phyloP scores from a whole-genome alignment of 139 green algal species.

The Pleodorina starrii region DNA sequence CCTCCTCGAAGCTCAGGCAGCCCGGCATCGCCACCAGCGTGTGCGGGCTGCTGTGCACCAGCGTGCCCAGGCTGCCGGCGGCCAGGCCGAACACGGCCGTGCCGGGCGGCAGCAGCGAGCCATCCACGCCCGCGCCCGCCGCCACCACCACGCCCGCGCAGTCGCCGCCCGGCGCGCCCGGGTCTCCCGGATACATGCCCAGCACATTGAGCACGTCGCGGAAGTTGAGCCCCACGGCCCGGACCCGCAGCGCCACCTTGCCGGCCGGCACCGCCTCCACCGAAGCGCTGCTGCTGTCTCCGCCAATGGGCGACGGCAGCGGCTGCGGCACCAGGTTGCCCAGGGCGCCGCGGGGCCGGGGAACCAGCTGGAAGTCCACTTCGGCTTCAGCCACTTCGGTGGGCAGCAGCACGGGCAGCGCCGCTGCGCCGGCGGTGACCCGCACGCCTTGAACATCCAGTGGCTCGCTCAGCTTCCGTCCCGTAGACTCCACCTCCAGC shows the following conservation, averaged over 20 bases:
- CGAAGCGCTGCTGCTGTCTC: too few species aligned
- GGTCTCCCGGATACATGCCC: constrained; percentile 41
- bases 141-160: constrained; percentile 61
- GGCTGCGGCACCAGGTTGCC: constrained; percentile 61
- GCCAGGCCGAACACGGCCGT: constrained; percentile 87
- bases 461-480: background rate
- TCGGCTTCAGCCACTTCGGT: background rate
- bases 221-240: constrained; percentile 40
- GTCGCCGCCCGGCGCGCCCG: constrained; percentile 23
- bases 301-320: constrained; percentile 14
- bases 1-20: constrained; percentile 79
- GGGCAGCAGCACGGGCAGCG: background rate
- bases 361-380: constrained; percentile 61
- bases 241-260: constrained; percentile 25
- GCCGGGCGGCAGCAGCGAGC: constrained; percentile 53
- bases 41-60: constrained; percentile 64
- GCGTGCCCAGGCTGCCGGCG: constrained; percentile 77
- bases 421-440: background rate
- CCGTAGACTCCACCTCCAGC: too few species aligned
- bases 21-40: constrained; percentile 78
- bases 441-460: background rate
- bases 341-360: constrained; percentile 65
- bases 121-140: background rate
- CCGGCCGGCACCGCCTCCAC: background rate
- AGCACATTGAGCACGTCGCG: constrained; percentile 46